A percentile compares a stretch with the other conserved stretches of the same genome.
Evolutionary conservation across 2,329 filamentous ascomycete genomes (phyloP).

Genomic region (Rutstroemia sp.): DNA sequence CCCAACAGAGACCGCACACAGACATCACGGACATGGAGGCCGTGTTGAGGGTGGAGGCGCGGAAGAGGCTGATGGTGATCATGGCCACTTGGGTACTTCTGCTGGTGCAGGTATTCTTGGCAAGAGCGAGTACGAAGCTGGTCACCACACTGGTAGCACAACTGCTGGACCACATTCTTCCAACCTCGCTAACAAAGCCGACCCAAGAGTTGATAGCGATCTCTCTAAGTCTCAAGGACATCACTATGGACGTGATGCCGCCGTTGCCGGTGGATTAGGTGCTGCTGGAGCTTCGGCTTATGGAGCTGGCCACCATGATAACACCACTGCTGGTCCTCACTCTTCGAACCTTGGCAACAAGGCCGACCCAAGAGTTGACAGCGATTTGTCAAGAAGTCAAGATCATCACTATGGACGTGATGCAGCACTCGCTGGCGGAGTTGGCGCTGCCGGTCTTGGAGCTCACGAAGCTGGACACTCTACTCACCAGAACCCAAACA

Average conservation of each 20-base stretch:
- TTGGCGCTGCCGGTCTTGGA: constrained; percentile 1
- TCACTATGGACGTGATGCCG: constrained; percentile 16
- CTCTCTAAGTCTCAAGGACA: constrained; percentile 12
- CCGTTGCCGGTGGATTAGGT: constrained; percentile 9
- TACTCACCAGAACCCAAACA: too few relatives aligned
- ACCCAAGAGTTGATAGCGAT: constrained; percentile 31
- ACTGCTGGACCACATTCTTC: constrained; percentile 31
- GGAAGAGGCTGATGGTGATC: constrained; percentile 21
- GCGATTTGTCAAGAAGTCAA: constrained; percentile 10
- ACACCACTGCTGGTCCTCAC: constrained; percentile 29
- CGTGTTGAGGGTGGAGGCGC: constrained; percentile 22
- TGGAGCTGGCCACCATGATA: constrained; percentile 14
- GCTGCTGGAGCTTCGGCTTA: neutral
- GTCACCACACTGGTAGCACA: constrained; percentile 17
- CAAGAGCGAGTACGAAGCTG: constrained; percentile 4
- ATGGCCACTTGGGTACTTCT: constrained; percentile 12
- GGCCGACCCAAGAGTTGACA: constrained; percentile 33
- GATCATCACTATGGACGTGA: constrained; percentile 16
- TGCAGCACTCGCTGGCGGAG: constrained; percentile 9
- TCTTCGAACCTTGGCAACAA: constrained; percentile 33
- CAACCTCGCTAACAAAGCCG: constrained; percentile 33
- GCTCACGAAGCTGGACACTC: neutral
- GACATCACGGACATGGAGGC: neutral
- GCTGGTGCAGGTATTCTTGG: constrained; percentile 7
- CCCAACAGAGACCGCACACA: constrained; percentile 15